phyloP scores from a whole-genome alignment of 2,329 filamentous ascomycete genomes.

The Cladosporium cucumerinum region DNA sequence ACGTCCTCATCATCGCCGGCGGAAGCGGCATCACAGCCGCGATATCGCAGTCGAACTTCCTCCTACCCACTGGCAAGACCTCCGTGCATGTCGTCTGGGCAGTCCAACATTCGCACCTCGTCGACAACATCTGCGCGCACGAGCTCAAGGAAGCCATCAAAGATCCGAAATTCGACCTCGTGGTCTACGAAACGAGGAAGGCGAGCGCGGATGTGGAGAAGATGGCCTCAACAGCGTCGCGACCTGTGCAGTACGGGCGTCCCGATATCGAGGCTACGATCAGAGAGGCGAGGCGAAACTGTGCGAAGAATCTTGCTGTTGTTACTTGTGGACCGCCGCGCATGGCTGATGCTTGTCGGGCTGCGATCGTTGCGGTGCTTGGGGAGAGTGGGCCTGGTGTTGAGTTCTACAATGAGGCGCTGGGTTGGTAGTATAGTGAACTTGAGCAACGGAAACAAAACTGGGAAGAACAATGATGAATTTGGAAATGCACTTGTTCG shows the following conservation, averaged over 20 bases:
- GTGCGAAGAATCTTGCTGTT: conserved; percentile 20
- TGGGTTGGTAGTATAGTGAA: conserved; percentile 17
- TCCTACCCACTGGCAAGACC: conserved; percentile 13
- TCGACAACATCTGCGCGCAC: conserved; percentile 22
- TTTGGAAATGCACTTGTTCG: background rate
- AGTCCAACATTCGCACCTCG: conserved; percentile 17
- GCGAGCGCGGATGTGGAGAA: background rate
- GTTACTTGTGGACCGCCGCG: conserved; percentile 23
- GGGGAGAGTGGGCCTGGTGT: conserved; percentile 22
- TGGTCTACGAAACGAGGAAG: background rate
- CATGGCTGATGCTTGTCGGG: conserved; percentile 23
- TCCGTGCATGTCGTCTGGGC: conserved; percentile 23
- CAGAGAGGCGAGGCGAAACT: conserved; percentile 16
- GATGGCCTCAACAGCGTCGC: background rate
- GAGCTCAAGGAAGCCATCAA: background rate
- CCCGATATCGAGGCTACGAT: conserved; percentile 24
- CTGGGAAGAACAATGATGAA: background rate
- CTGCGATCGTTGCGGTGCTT: conserved; percentile 21
- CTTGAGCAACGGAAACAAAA: background rate
- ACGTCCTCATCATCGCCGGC: conserved; percentile 45
- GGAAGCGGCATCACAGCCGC: conserved; percentile 50
- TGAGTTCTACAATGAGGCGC: conserved; percentile 23
- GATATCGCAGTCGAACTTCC: conserved; percentile 24
- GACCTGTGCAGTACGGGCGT: conserved; percentile 20
- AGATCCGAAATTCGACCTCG: background rate